Evolutionary conservation across 805 yeast species (phyloP), one percentile per base, ranked within the genome.

Genomic region (Candida nanaspora): DNA sequence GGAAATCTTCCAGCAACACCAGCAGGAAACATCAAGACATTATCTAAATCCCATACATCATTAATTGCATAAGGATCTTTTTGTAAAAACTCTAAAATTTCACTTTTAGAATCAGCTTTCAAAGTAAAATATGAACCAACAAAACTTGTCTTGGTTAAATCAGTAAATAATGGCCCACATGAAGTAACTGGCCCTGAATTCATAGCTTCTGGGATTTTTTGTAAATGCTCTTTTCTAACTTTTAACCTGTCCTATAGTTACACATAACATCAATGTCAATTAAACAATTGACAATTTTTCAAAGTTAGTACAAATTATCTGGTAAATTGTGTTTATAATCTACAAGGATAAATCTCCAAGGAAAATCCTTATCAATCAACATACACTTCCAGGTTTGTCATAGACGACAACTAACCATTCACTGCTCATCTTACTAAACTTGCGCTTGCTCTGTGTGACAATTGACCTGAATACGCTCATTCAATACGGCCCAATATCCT

Each of bases 21-120:
- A 39, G 50, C 52, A 35, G 87, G 87, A 52, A 74, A 70, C 31
- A 82, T 74, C 47, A 79, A 53, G 16, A 74, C 80, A 41, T 68
- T 71, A 30, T 76, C 76, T 45, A 83, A 55, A 56, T 86, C 94
- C 95, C 94, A 86, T 44, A 86, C 72, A 2, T 87, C 89, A 28
- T 69, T 67, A 49, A 67, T 69, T 49, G 74, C 73, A 58, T 79
- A 86, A 28, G 78, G 57, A 55, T 86, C 95, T 37, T 64, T 51
- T 52, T 78, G 74, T 57, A 86, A 69, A 41, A 82, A 63, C 33
- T 78, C 84, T 35, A 81, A 46, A 10, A 82, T 79, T 47, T 82
- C 82, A 46, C 82, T 82, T 52, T 69, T 76, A 37, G 78, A 65
- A 39, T 78, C 78, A 28, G 91, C 91, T 44, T 68, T 65, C 38